Evolutionary conservation across 257 asterid genomes (phyloP).

Genomic region (Nyctanthes arbortristis): DNA sequence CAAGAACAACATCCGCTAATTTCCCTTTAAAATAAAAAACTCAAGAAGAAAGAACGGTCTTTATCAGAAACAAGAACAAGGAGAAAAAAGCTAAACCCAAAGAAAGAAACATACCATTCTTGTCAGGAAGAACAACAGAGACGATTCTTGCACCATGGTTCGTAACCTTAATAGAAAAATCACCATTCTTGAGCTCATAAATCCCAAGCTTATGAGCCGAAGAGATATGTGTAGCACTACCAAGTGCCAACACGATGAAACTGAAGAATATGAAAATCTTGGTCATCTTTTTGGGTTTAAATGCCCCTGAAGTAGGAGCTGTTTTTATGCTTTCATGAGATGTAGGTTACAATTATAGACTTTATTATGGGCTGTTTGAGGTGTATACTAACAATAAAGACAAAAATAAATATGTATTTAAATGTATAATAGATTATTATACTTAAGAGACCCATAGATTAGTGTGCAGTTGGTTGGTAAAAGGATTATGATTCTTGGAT

Average conservation of each 20-base stretch:
- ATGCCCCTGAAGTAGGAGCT: too few species aligned
- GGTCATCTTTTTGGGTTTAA: too few species aligned
- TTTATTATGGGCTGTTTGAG: too few species aligned
- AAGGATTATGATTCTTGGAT: too few species aligned
- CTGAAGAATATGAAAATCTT: conserved; percentile 18
- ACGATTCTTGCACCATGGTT: conserved; percentile 76
- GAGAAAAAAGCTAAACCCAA: neutral
- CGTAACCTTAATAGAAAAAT: conserved; percentile 60
- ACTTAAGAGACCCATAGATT: too few species aligned
- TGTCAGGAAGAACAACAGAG: conserved; percentile 77
- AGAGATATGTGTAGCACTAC: conserved; percentile 24
- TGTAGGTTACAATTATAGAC: too few species aligned
- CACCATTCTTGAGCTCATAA: conserved; percentile 55
- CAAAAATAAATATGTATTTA: too few species aligned
- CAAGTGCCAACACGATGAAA: conserved; percentile 28
- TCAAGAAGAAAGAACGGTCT: neutral
- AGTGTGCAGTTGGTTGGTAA: too few species aligned
- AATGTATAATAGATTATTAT: too few species aligned
- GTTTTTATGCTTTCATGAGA: too few species aligned
- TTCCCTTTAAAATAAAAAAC: conserved; percentile 50
- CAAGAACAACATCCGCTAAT: conserved; percentile 70
- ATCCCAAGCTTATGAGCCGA: conserved; percentile 25
- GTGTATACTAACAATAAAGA: too few species aligned
- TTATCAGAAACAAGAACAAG: neutral
- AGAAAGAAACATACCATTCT: conserved; percentile 42